These are phyloP conservation scores for Trichosporon coremiiforme DNA, from an alignment of 1,284 basidiomycete species.

Conservation along the genomic window DNA sequence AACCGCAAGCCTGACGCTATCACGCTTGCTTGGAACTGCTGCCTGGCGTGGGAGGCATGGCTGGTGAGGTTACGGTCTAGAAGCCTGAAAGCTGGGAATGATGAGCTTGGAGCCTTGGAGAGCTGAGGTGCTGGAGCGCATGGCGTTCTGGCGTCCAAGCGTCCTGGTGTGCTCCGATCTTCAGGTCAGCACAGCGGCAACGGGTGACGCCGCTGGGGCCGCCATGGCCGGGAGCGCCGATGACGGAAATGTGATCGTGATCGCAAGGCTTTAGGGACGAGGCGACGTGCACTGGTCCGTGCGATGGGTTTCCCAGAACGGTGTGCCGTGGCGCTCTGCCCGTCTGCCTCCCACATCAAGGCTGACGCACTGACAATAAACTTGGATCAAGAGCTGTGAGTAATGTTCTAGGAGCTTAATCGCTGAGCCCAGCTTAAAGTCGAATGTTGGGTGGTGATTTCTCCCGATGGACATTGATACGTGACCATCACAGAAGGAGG, in stretches of 20 bases:
- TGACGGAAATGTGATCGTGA: not conserved
- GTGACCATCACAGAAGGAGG: constrained; percentile 11
- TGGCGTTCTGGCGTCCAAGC: constrained; percentile 4
- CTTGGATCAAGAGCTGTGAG: not conserved
- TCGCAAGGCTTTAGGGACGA: constrained; percentile 7
- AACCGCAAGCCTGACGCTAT: not conserved
- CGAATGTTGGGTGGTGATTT: not conserved
- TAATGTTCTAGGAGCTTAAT: not conserved
- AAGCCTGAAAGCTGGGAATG: not conserved
- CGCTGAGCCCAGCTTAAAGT: not conserved
- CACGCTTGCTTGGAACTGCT: not conserved
- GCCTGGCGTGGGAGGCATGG: not conserved
- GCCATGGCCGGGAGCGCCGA: not conserved
- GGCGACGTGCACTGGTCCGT: constrained; percentile 2
- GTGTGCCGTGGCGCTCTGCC: constrained; percentile 3
- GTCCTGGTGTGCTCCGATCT: constrained; percentile 2
- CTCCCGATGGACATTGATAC: not conserved
- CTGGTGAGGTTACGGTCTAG: not conserved
- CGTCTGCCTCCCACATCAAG: not conserved
- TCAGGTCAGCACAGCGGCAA: not conserved
- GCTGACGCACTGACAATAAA: not conserved
- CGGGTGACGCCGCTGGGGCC: not conserved
- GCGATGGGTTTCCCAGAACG: not conserved
- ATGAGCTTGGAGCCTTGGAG: not conserved
- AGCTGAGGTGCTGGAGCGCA: not conserved